Evolutionary conservation across 2,329 filamentous ascomycete species (phyloP).

Genomic region (Phyllosticta ampelicida): DNA sequence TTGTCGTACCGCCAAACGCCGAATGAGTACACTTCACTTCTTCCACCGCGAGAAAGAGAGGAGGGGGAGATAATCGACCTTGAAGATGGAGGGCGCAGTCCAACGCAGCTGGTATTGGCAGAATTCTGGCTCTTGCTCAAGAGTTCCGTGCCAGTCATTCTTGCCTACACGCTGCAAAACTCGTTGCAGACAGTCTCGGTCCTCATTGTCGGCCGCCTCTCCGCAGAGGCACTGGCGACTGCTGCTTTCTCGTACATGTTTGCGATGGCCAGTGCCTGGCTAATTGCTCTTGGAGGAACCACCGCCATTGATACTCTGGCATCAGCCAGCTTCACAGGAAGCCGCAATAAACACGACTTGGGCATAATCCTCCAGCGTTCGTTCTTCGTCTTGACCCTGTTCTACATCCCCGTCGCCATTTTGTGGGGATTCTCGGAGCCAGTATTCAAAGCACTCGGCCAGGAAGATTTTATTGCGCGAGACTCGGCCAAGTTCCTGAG

Average conservation of each 20-base stretch:
- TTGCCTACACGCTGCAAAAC: slow-evolving; percentile 79
- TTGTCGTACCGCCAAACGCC: slow-evolving; percentile 10
- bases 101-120: slow-evolving; percentile 30
- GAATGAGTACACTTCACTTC: slow-evolving; percentile 33
- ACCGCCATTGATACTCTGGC: slow-evolving; percentile 80
- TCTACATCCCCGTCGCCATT: slow-evolving; percentile 62
- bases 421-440: slow-evolving; percentile 68
- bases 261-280: slow-evolving; percentile 78
- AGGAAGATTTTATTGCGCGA: slow-evolving; percentile 65
- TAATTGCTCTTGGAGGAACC: slow-evolving; percentile 74
- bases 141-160: slow-evolving; percentile 64
- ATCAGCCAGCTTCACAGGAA: slow-evolving; percentile 72
- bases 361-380: slow-evolving; percentile 69
- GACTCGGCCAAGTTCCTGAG: slow-evolving; percentile 64
- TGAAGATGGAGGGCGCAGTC: slow-evolving; percentile 25
- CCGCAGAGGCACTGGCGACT: slow-evolving; percentile 67
- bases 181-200: slow-evolving; percentile 75
- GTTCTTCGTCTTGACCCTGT: slow-evolving; percentile 57
- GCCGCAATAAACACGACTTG: slow-evolving; percentile 65
- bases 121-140: slow-evolving; percentile 61
- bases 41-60: slow-evolving; percentile 31
- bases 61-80: slow-evolving; percentile 29
- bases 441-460: slow-evolving; percentile 62
- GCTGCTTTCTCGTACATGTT: slow-evolving; percentile 92
- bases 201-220: slow-evolving; percentile 67